Evolutionary conservation across 148 eudicot species (phyloP), one percentile per base, ranked within the genome.

Genomic region (Euryodendron excelsum): DNA sequence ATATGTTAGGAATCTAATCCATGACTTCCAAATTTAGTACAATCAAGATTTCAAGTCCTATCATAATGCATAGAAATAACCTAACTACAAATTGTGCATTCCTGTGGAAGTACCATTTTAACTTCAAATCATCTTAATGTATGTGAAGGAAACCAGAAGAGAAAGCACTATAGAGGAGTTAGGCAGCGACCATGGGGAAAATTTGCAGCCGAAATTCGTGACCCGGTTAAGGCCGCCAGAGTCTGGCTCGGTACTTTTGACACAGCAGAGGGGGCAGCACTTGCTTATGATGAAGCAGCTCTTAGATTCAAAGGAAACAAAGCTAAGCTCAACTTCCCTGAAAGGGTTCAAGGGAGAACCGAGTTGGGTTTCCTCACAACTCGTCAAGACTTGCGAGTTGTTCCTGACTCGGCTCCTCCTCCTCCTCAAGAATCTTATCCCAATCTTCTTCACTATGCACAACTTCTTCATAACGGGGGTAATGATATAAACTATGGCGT

Each of bases 211-310:
- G 45, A 41, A 41, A 41, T 41, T 9, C 3, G 45, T 4, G 45
- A 41, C 9, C 45, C 45, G 0, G 8, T 41, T 9, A 41, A 41
- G 45, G 45, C 45, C 9, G 45, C 92, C 3, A 82, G 92, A 23
- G 92, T 89, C 25, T 89, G 92, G 92, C 87, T 89, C 0, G 92
- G 92, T 27, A 89, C 92, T 3, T 89, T 89, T 28, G 90, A 89
- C 56, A 87, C 92, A 36, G 92, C 92, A 14, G 90, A 89, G 79
- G 86, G 85, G 27, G 92, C 92, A 28, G 92, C 92, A 10, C 61
- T 87, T 25, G 92, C 92, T 20, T 89, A 89, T 60, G 92, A 89
- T 79, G 90, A 85, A 60, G 92, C 92, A 17, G 92, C 92, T 5
- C 89, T 89, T 25, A 87, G 74, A 77, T 87, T 89, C 81, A 89